Evolutionary conservation across 306 rosid genomes (phyloP).

Genomic region (Hippophae rhamnoides): DNA sequence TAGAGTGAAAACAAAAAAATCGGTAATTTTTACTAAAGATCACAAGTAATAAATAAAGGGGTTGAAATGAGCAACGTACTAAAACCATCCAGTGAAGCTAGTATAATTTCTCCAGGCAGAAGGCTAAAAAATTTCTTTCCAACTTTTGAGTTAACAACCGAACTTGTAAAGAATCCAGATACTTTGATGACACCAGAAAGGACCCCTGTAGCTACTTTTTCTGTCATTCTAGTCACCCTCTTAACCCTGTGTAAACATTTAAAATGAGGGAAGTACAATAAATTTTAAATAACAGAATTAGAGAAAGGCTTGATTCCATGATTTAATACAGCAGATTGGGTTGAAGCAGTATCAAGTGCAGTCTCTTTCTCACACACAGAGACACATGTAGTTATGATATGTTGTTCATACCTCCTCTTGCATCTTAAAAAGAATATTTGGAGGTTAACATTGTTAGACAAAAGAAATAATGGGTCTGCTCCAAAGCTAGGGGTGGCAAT

Average conservation of each 20-base stretch:
- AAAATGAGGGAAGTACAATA: conserved; percentile 14
- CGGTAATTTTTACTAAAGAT: too few relatives aligned
- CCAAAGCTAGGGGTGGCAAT: too few relatives aligned
- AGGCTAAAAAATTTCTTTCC: conserved; percentile 40
- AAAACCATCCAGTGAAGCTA: conserved; percentile 47
- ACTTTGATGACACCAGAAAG: conserved; percentile 74
- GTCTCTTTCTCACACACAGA: too few relatives aligned
- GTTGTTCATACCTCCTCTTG: too few relatives aligned
- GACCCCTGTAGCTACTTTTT: conserved; percentile 79
- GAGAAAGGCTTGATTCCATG: neutral
- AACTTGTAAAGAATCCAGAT: conserved; percentile 47
- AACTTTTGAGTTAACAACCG: conserved; percentile 48
- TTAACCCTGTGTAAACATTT: conserved; percentile 53
- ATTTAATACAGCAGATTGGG: neutral
- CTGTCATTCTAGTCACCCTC: conserved; percentile 75
- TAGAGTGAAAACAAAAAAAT: too few relatives aligned
- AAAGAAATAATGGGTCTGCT: too few relatives aligned
- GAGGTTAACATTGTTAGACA: too few relatives aligned
- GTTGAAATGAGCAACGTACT: conserved; percentile 20
- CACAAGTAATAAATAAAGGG: neutral
- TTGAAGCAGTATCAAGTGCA: neutral
- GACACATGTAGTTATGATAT: too few relatives aligned
- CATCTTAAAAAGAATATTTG: too few relatives aligned
- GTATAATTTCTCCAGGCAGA: conserved; percentile 44
- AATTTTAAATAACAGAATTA: neutral